These are phyloP conservation scores for Mucor plumbeus DNA, from an alignment of 371 early-diverging fungal species.

Conservation along the genomic window DNA sequence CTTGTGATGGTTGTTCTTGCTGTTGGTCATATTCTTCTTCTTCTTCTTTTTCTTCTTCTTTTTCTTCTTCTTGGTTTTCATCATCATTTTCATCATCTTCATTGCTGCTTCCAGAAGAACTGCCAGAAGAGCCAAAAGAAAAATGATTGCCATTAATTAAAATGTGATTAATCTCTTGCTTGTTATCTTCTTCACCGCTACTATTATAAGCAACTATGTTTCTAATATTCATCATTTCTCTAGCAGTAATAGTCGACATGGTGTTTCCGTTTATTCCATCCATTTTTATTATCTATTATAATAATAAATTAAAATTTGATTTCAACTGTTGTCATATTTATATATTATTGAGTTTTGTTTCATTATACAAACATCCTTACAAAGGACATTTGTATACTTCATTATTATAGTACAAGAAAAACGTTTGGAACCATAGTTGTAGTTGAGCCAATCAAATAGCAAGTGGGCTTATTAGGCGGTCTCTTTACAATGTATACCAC, in stretches of 20 bases:
- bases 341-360: too few species aligned
- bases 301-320: too few species aligned
- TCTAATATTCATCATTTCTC: not conserved
- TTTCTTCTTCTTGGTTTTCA: not conserved
- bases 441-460: not conserved
- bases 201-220: not conserved
- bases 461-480: not conserved
- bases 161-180: not conserved
- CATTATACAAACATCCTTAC: too few species aligned
- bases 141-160: not conserved
- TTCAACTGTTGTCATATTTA: too few species aligned
- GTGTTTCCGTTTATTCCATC: not conserved
- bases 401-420: too few species aligned
- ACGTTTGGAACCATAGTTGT: too few species aligned
- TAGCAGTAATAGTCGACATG: not conserved
- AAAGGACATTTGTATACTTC: too few species aligned
- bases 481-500: not conserved
- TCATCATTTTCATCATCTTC: too few species aligned
- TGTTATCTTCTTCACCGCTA: not conserved
- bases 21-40: too few species aligned
- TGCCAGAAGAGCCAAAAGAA: not conserved
- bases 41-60: too few species aligned
- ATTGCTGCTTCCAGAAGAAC: not conserved
- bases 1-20: too few species aligned
- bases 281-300: too few species aligned